These are phyloP conservation scores for Ceratocystis albifundus DNA, from an alignment of 2,329 filamentous ascomycete genomes.

Conservation along the genomic window DNA sequence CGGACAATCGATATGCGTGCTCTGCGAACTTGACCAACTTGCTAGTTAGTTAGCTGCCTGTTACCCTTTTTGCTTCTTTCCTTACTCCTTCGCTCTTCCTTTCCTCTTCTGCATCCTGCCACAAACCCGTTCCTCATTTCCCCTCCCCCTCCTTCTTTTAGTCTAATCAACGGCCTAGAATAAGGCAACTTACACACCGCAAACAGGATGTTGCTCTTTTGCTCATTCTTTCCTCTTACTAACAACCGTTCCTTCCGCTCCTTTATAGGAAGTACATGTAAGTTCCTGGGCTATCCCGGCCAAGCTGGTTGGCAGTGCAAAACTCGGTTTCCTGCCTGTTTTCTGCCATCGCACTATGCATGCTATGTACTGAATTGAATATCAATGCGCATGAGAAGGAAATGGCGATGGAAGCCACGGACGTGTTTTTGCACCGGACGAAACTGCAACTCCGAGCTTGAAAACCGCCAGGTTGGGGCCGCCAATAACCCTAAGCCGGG, in stretches of 20 bases:
- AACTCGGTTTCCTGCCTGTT: background rate
- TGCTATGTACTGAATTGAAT: background rate
- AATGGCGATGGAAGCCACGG: too few species aligned
- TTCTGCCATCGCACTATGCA: background rate
- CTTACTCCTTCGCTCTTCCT: background rate
- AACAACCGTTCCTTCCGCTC: background rate
- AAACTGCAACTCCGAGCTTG: too few species aligned
- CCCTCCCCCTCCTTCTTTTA: background rate
- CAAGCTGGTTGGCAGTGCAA: constrained; percentile 5
- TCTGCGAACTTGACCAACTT: background rate
- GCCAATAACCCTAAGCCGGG: background rate
- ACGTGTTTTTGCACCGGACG: too few species aligned
- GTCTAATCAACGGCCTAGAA: background rate
- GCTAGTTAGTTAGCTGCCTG: background rate
- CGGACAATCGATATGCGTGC: background rate
- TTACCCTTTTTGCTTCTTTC: constrained; percentile 13
- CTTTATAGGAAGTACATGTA: background rate
- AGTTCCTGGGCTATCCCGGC: background rate
- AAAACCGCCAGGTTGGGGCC: too few species aligned
- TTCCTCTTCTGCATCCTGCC: background rate
- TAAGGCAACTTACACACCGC: constrained; percentile 9
- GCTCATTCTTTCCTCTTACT: background rate
- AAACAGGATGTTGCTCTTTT: constrained; percentile 3
- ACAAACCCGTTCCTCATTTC: background rate
- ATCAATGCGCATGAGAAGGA: background rate